Evolutionary conservation across 352 stramenopile species (phyloP).

Genomic region (Phytopythium chamaehyphon): DNA sequence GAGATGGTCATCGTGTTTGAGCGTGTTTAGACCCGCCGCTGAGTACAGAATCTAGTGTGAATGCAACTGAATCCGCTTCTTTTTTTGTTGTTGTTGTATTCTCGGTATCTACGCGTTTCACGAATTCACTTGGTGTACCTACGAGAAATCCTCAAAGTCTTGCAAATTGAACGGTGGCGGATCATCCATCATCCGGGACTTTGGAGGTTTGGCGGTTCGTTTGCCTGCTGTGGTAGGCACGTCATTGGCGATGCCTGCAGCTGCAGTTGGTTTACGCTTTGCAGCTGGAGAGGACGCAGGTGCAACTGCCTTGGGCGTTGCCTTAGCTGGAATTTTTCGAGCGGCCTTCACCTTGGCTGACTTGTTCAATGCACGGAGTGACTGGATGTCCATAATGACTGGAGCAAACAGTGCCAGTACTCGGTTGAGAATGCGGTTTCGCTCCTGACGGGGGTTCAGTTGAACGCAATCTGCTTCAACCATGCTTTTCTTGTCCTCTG

Average conservation of each 20-base stretch:
- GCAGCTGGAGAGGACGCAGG: constrained; percentile 9
- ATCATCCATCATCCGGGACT: constrained; percentile 77
- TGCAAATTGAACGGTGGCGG: constrained; percentile 42
- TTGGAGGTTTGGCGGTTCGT: constrained; percentile 67
- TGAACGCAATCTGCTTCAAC: constrained; percentile 65
- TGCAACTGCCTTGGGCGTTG: constrained; percentile 14
- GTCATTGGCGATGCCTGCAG: constrained; percentile 3
- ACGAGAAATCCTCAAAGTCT: constrained; percentile 68
- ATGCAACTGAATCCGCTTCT: background rate
- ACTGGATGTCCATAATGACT: constrained; percentile 60
- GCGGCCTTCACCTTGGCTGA: constrained; percentile 51
- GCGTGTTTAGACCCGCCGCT: constrained; percentile 38
- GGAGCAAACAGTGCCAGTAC: constrained; percentile 61
- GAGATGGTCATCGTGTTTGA: constrained; percentile 99
- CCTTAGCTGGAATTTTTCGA: constrained; percentile 40
- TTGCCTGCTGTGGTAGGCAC: constrained; percentile 26
- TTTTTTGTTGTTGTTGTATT: background rate
- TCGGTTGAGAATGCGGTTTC: constrained; percentile 80
- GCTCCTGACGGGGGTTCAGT: constrained; percentile 76
- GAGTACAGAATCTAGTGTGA: constrained; percentile 7
- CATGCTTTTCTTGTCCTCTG: constrained; percentile 86
- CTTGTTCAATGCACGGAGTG: constrained; percentile 68
- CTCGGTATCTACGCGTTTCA: background rate
- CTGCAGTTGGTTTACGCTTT: constrained; percentile 38
- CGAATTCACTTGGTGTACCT: background rate